These are phyloP conservation scores for Chlorencoelia australis DNA, from an alignment of 2,329 filamentous ascomycete genomes.

Conservation along the genomic window DNA sequence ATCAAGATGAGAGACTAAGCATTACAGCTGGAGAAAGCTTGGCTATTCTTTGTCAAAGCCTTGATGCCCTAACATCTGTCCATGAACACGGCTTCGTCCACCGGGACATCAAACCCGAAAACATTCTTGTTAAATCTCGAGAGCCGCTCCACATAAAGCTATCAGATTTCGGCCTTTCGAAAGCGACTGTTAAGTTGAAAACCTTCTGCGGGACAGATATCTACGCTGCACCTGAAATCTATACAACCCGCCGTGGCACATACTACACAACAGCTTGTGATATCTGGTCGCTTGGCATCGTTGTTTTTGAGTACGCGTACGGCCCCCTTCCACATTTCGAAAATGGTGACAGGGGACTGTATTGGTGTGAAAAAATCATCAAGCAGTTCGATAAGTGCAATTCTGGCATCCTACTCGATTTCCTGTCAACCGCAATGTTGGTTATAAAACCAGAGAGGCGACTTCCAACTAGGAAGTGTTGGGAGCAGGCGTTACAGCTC, in stretches of 20 bases:
- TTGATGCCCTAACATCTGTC: constrained; percentile 13
- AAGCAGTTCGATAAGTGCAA: background rate
- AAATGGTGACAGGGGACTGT: background rate
- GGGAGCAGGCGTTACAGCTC: background rate
- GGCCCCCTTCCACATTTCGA: background rate
- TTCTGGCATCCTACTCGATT: background rate
- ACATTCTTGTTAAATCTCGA: constrained; percentile 31
- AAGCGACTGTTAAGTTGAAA: constrained; percentile 74
- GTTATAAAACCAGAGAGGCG: background rate
- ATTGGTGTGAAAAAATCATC: constrained; percentile 1
- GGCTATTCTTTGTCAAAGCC: constrained; percentile 9
- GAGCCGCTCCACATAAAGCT: constrained; percentile 38
- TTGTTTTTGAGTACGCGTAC: constrained; percentile 81
- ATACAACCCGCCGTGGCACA: constrained; percentile 36
- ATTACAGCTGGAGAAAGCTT: constrained; percentile 4
- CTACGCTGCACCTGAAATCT: constrained; percentile 85
- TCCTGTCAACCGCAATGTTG: background rate
- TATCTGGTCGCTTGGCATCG: constrained; percentile 31
- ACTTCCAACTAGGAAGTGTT: background rate
- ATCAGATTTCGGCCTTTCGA: constrained; percentile 30
- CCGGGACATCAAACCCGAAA: constrained; percentile 13
- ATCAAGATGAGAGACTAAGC: too few relatives aligned
- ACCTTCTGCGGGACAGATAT: constrained; percentile 91
- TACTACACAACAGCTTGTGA: constrained; percentile 91
- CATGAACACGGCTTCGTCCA: constrained; percentile 6